Evolutionary conservation across 345 rosid species (phyloP).

Genomic region (Lepidium sativum): DNA sequence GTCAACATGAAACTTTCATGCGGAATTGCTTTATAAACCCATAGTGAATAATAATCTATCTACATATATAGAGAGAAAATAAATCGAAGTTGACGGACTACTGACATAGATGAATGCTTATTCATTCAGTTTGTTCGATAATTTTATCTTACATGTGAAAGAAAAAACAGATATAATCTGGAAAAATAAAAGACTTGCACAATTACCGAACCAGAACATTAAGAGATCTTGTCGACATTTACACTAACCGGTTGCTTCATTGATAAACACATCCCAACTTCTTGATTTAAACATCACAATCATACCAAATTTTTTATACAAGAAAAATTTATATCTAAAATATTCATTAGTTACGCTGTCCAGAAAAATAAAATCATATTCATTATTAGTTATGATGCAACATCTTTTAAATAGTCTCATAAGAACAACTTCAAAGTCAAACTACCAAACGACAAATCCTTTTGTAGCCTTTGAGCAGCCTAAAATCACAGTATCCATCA

Average conservation of each 20-base stretch:
- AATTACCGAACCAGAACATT: background rate
- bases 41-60: background rate
- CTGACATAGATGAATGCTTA: background rate
- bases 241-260: slow-evolving; percentile 13
- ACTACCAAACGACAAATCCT: too few relatives aligned
- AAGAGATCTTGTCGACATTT: background rate
- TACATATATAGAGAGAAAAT: background rate
- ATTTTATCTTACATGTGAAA: background rate
- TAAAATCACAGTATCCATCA: background rate
- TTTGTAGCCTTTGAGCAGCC: too few relatives aligned
- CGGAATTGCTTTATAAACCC: background rate
- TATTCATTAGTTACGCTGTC: background rate
- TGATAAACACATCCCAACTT: slow-evolving; percentile 21
- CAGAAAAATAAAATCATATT: background rate
- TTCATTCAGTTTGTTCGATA: background rate
- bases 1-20: slow-evolving; percentile 18
- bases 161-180: background rate
- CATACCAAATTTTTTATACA: background rate
- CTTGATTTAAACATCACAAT: slow-evolving; percentile 18
- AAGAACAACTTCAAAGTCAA: slow-evolving; percentile 22
- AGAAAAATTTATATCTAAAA: background rate
- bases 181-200: background rate
- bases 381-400: slow-evolving; percentile 11
- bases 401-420: slow-evolving; percentile 13
- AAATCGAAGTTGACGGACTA: background rate